phyloP scores from a whole-genome alignment of 1,284 basidiomycete genomes.

The Ganoderma lingzhi region DNA sequence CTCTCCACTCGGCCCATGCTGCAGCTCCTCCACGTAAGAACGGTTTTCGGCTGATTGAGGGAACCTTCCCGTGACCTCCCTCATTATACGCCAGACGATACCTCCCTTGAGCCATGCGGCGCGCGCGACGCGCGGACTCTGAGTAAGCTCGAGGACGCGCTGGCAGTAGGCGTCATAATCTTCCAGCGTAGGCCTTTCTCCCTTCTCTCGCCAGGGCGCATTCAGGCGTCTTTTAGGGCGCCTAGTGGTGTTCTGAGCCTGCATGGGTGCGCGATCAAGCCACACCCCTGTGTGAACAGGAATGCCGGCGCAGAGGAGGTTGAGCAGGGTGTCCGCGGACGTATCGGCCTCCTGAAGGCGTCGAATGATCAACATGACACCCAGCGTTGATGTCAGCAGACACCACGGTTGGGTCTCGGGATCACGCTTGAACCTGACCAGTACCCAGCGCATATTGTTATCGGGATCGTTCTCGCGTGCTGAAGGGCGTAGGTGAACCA shows the following conservation, averaged over 20 bases:
- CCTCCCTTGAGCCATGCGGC: background rate
- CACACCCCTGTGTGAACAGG: background rate
- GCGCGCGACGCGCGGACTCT: background rate
- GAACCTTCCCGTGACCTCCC: background rate
- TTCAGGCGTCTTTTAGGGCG: too few species aligned
- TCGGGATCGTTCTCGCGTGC: background rate
- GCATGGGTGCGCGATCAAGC: background rate
- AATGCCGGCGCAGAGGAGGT: background rate
- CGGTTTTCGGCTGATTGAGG: too few species aligned
- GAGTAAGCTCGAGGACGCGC: background rate
- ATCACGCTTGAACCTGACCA: background rate
- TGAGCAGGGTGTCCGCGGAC: background rate
- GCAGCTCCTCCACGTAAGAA: background rate
- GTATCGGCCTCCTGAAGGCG: background rate
- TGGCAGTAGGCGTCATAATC: background rate
- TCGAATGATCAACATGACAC: background rate
- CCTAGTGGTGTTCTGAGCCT: too few species aligned
- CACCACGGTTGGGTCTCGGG: background rate
- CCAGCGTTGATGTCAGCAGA: background rate
- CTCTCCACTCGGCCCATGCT: background rate
- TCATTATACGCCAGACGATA: background rate
- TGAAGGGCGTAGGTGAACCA: background rate
- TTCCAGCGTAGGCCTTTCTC: background rate
- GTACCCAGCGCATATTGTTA: background rate
- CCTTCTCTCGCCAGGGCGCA: background rate